Conservation (phyloP, 177 flowering plant species). For the Vitis hybrid region DNA sequence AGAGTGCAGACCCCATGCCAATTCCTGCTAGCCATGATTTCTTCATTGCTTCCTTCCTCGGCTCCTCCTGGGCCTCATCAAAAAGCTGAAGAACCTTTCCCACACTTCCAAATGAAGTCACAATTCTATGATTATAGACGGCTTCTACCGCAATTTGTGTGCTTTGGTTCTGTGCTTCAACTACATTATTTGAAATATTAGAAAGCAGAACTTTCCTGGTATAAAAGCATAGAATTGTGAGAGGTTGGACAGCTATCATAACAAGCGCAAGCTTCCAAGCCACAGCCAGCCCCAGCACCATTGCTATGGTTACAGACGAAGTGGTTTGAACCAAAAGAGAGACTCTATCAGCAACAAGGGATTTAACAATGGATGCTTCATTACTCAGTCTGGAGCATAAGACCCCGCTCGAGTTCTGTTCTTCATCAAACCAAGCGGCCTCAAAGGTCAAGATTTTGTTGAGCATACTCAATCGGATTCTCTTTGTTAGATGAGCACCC, state of each 20-base stretch:
- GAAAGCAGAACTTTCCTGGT: conserved; percentile 71
- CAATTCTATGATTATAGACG: conserved; percentile 72
- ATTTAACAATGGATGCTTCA: conserved; percentile 79
- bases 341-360: conserved; percentile 76
- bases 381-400: conserved; percentile 70
- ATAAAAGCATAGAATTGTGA: conserved; percentile 83
- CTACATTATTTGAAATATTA: conserved; percentile 43
- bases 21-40: conserved; percentile 84
- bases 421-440: conserved; percentile 91
- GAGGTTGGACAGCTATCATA: conserved; percentile 88
- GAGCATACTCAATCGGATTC: conserved; percentile 71
- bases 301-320: conserved; percentile 68
- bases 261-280: conserved; percentile 95
- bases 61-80: conserved; percentile 71
- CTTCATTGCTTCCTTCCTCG: conserved; percentile 61
- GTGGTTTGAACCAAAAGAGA: conserved; percentile 74
- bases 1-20: conserved; percentile 86
- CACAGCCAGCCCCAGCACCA: conserved; percentile 67
- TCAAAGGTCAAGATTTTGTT: conserved; percentile 79
- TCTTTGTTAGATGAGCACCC: conserved; percentile 74
- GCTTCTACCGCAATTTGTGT: conserved; percentile 87
- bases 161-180: conserved; percentile 71
- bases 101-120: conserved; percentile 73
- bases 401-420: conserved; percentile 72
- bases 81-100: conserved; percentile 62